Percentiles rank a stretch among this genome's conserved stretches.
Evolutionary conservation across 192 early-diverging fungal genomes (phyloP).

Genomic region (Rhizophlyctis rosea): DNA sequence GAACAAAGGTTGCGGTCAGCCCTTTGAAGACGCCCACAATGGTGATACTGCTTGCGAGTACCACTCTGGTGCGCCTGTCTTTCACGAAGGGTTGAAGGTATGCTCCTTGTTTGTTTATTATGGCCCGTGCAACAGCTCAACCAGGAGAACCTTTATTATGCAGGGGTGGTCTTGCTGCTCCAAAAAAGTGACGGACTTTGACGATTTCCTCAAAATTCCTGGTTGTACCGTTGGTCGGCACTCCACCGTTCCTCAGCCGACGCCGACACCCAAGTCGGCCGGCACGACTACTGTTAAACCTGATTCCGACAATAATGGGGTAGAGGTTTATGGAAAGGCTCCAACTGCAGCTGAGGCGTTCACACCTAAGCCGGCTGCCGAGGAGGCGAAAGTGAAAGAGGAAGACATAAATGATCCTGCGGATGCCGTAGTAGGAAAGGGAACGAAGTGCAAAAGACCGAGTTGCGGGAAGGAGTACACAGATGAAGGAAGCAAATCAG

Average conservation of each 20-base stretch:
- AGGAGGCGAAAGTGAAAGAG: conserved; percentile 51
- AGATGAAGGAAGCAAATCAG: conserved; percentile 49
- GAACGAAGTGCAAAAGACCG: conserved; percentile 79
- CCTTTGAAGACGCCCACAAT: conserved; percentile 73
- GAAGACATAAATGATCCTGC: conserved; percentile 74
- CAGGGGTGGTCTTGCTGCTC: conserved; percentile 93
- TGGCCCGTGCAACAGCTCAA: background rate
- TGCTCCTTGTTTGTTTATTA: background rate
- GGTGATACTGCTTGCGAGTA: conserved; percentile 76
- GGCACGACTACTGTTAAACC: conserved; percentile 37
- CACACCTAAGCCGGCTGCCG: conserved; percentile 13
- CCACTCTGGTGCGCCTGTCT: conserved; percentile 86
- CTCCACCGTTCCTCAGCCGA: conserved; percentile 34
- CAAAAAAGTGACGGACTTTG: conserved; percentile 84
- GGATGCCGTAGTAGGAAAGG: conserved; percentile 64
- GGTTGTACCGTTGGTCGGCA: conserved; percentile 86
- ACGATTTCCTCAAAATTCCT: conserved; percentile 87
- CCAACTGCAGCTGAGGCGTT: conserved; percentile 29
- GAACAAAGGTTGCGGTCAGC: conserved; percentile 77
- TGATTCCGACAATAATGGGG: conserved; percentile 21
- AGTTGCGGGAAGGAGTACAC: conserved; percentile 71
- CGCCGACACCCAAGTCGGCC: conserved; percentile 27
- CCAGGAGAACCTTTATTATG: background rate
- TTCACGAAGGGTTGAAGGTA: conserved; percentile 82
- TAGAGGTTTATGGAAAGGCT: conserved; percentile 38